Evolutionary conservation across 305 asterid genomes (phyloP).

Genomic region (Fraxinus platypoda): DNA sequence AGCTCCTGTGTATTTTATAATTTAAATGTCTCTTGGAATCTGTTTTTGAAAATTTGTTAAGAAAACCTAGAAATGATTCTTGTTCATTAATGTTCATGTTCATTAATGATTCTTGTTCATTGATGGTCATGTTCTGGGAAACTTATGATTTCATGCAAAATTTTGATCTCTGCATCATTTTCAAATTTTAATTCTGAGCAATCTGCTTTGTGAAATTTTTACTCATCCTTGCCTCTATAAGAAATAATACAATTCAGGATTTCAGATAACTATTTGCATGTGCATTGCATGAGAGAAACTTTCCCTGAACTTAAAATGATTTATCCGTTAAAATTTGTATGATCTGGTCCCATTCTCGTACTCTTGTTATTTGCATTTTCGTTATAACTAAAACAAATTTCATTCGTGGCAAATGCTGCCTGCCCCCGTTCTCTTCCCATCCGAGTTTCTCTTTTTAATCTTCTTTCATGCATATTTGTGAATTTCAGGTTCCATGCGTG

Average conservation of each 20-base stretch:
- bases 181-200: not conserved
- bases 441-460: slow-evolving; percentile 8
- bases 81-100: not conserved
- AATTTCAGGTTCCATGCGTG: slow-evolving; percentile 55
- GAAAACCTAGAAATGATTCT: not conserved
- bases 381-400: not conserved
- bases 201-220: not conserved
- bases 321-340: not conserved
- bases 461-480: not conserved
- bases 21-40: not conserved
- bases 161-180: not conserved
- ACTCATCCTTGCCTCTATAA: not conserved
- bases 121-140: not conserved
- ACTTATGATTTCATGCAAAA: not conserved
- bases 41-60: not conserved
- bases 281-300: slow-evolving; percentile 3
- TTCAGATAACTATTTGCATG: slow-evolving; percentile 12
- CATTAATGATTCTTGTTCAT: not conserved
- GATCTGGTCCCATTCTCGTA: not conserved
- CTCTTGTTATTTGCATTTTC: not conserved
- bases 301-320: not conserved
- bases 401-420: not conserved
- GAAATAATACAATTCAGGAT: not conserved
- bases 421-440: not conserved
- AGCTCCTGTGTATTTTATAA: slow-evolving; percentile 7